phyloP scores from a whole-genome alignment of 2,329 filamentous ascomycete genomes.

The Onygenales sp. region DNA sequence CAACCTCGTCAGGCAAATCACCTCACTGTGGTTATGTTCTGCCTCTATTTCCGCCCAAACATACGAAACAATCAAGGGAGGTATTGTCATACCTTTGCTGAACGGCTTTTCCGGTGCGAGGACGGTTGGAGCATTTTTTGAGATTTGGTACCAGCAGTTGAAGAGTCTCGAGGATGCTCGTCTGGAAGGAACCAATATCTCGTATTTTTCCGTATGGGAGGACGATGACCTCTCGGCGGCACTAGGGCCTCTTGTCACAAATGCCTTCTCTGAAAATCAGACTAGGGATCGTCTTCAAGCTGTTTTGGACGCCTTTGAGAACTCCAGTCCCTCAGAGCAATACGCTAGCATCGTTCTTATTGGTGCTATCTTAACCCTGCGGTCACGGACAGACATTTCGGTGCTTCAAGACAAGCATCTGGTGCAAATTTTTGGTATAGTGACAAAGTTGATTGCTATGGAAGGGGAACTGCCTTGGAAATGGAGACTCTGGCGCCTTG shows the following conservation, averaged over 20 bases:
- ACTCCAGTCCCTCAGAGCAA: slow-evolving; percentile 17
- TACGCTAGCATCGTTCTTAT: slow-evolving; percentile 1
- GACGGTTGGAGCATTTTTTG: slow-evolving; percentile 30
- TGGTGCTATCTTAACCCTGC: background rate
- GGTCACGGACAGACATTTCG: slow-evolving; percentile 5
- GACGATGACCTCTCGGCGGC: slow-evolving; percentile 32
- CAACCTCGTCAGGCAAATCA: slow-evolving; percentile 26
- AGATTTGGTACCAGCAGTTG: slow-evolving; percentile 32
- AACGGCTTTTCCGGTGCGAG: slow-evolving; percentile 31
- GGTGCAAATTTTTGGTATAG: background rate
- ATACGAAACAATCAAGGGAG: slow-evolving; percentile 27
- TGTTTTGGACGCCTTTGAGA: slow-evolving; percentile 19
- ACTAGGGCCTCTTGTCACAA: slow-evolving; percentile 26
- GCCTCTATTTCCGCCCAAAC: slow-evolving; percentile 9
- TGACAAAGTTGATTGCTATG: slow-evolving; percentile 19
- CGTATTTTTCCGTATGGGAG: slow-evolving; percentile 33
- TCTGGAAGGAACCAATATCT: slow-evolving; percentile 13
- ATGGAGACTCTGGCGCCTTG: slow-evolving; percentile 33
- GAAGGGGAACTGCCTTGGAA: slow-evolving; percentile 26
- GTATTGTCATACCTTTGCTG: slow-evolving; percentile 31
- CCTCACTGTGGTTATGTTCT: slow-evolving; percentile 22
- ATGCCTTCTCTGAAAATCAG: slow-evolving; percentile 20
- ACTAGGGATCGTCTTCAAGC: slow-evolving; percentile 22
- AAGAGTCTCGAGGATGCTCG: slow-evolving; percentile 26
- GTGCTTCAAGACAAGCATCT: background rate